Evolutionary conservation across 352 stramenopile species (phyloP).

Genomic region (Elongisporangium senticosum): DNA sequence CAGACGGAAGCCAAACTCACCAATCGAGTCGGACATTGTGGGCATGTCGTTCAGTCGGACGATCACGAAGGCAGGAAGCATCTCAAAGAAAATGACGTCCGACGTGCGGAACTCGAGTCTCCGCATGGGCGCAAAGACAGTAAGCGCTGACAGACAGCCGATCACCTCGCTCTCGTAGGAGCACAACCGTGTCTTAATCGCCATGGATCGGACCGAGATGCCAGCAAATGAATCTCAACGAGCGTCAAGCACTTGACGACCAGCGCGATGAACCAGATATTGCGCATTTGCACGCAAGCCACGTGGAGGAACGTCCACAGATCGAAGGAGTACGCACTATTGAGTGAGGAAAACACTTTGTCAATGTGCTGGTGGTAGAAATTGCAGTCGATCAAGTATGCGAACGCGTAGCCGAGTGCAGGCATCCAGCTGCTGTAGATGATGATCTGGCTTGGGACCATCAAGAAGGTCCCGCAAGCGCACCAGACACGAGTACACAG

Average conservation of each 20-base stretch:
- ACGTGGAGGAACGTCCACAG: conserved; percentile 17
- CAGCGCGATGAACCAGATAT: conserved; percentile 35
- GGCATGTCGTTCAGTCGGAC: neutral
- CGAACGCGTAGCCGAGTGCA: conserved; percentile 3
- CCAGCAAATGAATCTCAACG: neutral
- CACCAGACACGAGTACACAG: neutral
- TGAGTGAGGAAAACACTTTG: neutral
- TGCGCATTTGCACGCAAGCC: conserved; percentile 36
- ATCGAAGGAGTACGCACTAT: neutral
- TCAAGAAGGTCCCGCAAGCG: conserved; percentile 9
- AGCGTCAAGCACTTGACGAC: conserved; percentile 12
- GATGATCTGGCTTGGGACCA: conserved; percentile 23
- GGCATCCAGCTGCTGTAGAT: conserved; percentile 34
- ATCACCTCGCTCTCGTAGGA: neutral
- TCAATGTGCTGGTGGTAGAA: neutral
- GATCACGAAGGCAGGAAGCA: neutral
- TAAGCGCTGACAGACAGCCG: neutral
- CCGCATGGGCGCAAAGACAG: neutral
- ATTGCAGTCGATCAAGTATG: neutral
- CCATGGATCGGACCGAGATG: neutral
- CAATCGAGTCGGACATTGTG: neutral
- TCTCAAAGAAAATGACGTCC: neutral
- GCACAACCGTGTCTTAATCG: neutral
- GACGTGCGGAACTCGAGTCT: neutral
- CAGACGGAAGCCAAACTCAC: neutral